phyloP scores from a whole-genome alignment of 495 filamentous ascomycete genomes.

The Aspergillus affinis region DNA sequence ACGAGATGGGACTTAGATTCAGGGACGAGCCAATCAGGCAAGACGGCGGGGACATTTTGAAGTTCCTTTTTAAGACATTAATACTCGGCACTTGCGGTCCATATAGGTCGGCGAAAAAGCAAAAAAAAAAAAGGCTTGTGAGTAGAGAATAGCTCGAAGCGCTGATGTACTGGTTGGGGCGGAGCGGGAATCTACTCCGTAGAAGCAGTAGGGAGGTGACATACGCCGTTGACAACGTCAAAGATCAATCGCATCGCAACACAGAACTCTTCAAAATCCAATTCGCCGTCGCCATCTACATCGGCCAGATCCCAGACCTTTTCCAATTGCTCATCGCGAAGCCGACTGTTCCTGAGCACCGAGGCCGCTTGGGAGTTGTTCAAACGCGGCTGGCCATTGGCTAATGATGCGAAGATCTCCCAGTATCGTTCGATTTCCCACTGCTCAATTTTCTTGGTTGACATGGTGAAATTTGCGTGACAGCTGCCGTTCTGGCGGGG shows the following conservation, averaged over 20 bases:
- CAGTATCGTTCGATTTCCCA: conserved; percentile 97
- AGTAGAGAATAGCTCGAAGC: neutral
- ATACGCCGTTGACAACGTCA: conserved; percentile 90
- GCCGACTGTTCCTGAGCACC: conserved; percentile 91
- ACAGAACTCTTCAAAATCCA: conserved; percentile 99
- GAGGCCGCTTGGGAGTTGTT: conserved; percentile 89
- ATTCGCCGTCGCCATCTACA: conserved; percentile 91
- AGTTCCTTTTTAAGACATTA: conserved; percentile 63
- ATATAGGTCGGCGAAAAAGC: neutral
- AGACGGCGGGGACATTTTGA: conserved; percentile 71
- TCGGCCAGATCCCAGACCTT: conserved; percentile 97
- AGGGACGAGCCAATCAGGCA: conserved; percentile 95
- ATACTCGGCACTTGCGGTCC: neutral
- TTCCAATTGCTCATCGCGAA: conserved; percentile 93
- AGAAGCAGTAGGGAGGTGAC: conserved; percentile 29
- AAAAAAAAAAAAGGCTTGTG: neutral
- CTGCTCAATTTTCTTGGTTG: conserved; percentile 82
- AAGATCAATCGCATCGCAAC: conserved; percentile 98
- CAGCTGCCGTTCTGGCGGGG: neutral
- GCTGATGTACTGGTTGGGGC: neutral
- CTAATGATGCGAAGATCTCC: conserved; percentile 92
- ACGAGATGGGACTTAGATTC: conserved; percentile 96
- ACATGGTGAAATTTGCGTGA: conserved; percentile 50
- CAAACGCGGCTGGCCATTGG: conserved; percentile 76
- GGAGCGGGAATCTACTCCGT: neutral